Evolutionary conservation across 352 stramenopile genomes (phyloP).

Genomic region (Phytophthora niederhauseri): DNA sequence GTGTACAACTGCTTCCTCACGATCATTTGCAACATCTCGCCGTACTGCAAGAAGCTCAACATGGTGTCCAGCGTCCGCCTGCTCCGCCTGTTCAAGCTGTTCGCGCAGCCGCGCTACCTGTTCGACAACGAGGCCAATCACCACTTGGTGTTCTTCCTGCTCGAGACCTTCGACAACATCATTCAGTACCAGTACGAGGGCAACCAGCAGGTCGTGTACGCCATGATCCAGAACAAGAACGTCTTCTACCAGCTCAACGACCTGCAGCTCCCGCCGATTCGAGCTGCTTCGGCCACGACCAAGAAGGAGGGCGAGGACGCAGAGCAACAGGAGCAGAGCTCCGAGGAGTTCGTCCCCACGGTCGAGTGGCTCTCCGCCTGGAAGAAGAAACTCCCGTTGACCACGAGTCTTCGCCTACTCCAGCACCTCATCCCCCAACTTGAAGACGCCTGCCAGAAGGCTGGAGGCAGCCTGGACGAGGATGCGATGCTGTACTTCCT

Average conservation of each 20-base stretch:
- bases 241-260: constrained; percentile 93
- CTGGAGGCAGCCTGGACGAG: constrained; percentile 93
- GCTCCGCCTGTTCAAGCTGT: constrained; percentile 98
- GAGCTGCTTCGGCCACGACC: constrained; percentile 31
- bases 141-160: constrained; percentile 95
- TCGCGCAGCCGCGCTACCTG: constrained; percentile 93
- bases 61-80: constrained; percentile 96
- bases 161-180: constrained; percentile 99
- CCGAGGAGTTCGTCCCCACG: constrained; percentile 84
- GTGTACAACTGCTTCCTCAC: constrained; percentile 99
- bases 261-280: constrained; percentile 90
- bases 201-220: constrained; percentile 98
- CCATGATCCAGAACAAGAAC: constrained; percentile 97
- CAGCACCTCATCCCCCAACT: constrained; percentile 94
- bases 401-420: constrained; percentile 95
- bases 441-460: constrained; percentile 76
- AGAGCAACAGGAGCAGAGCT: constrained; percentile 2
- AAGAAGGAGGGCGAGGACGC: constrained; percentile 26
- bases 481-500: constrained; percentile 97
- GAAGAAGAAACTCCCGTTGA: constrained; percentile 95
- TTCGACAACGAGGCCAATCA: constrained; percentile 97
- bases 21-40: constrained; percentile 98
- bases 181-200: constrained; percentile 99
- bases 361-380: constrained; percentile 95
- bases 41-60: constrained; percentile 97